A percentile compares a stretch with the other conserved stretches of the same genome.
These are phyloP conservation scores for Neofusicoccum sp. DNA, from an alignment of 2,329 filamentous ascomycete genomes.

Conservation along the genomic window DNA sequence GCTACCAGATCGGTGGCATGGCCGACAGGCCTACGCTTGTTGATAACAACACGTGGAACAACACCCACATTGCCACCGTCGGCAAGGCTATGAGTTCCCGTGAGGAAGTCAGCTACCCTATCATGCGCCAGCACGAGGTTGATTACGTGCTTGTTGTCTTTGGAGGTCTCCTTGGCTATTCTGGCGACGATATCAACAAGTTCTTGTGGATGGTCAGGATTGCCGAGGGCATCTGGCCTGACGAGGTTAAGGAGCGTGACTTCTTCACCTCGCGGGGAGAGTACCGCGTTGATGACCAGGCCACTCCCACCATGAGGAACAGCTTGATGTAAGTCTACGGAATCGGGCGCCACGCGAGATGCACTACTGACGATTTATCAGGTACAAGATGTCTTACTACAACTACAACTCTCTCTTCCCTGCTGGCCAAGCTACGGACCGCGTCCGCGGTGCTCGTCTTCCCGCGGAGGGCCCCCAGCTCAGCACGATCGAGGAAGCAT, in stretches of 20 bases:
- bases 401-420: slow-evolving; percentile 95
- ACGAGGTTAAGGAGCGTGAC: slow-evolving; percentile 94
- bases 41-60: slow-evolving; percentile 99
- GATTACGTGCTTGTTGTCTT: slow-evolving; percentile 99
- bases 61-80: slow-evolving; percentile 98
- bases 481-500: slow-evolving; percentile 91
- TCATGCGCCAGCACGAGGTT: slow-evolving; percentile 97
- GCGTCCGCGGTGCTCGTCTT: slow-evolving; percentile 78
- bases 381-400: slow-evolving; percentile 99
- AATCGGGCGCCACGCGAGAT: not conserved
- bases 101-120: slow-evolving; percentile 97
- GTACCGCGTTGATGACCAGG: slow-evolving; percentile 90
- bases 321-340: slow-evolving; percentile 81
- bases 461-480: slow-evolving; percentile 85
- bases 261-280: slow-evolving; percentile 95
- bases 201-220: slow-evolving; percentile 99
- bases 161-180: slow-evolving; percentile 93
- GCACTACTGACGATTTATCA: slow-evolving; percentile 45
- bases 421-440: slow-evolving; percentile 83
- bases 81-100: slow-evolving; percentile 98
- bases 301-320: slow-evolving; percentile 97
- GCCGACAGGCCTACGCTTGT: slow-evolving; percentile 95
- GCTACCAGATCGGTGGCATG: slow-evolving; percentile 99
- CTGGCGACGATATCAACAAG: slow-evolving; percentile 99
- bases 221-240: slow-evolving; percentile 99